Evolutionary conservation across 2,329 filamentous ascomycete genomes (phyloP).

Genomic region (Teratosphaeria nubilosa): DNA sequence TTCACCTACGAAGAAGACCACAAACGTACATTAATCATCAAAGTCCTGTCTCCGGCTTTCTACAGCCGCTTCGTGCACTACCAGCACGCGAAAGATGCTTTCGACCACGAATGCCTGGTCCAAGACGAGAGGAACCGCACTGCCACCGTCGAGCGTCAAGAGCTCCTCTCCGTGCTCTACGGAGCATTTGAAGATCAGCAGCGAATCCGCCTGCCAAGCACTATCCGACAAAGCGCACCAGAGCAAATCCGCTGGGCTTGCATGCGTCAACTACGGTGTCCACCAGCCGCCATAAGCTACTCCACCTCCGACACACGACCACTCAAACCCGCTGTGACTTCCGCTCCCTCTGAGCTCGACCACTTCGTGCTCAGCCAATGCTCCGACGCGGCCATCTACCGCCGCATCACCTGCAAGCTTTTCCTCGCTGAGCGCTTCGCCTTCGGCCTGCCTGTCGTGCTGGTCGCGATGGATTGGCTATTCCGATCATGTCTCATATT

Average conservation of each 20-base stretch:
- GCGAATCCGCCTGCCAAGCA: neutral
- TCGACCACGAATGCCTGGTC: constrained; percentile 48
- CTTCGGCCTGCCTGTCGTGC: constrained; percentile 27
- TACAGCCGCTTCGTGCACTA: constrained; percentile 58
- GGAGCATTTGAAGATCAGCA: constrained; percentile 12
- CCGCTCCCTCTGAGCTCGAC: constrained; percentile 32
- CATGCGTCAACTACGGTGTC: constrained; percentile 29
- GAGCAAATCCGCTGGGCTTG: constrained; percentile 28
- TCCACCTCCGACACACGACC: constrained; percentile 8
- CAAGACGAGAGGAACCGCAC: constrained; percentile 48
- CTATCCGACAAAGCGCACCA: constrained; percentile 2
- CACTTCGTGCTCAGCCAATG: constrained; percentile 21
- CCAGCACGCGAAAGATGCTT: constrained; percentile 49
- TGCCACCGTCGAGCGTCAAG: constrained; percentile 46
- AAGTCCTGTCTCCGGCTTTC: constrained; percentile 54
- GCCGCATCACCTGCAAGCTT: constrained; percentile 28
- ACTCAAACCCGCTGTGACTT: constrained; percentile 2
- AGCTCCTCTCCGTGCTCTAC: constrained; percentile 41
- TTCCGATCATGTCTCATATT: constrained; percentile 16
- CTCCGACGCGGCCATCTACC: constrained; percentile 24
- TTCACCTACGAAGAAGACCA: constrained; percentile 28
- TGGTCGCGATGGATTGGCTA: constrained; percentile 18
- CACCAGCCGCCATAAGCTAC: constrained; percentile 30
- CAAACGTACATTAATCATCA: constrained; percentile 42
- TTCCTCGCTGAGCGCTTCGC: constrained; percentile 34